Evolutionary conservation across 2,329 filamentous ascomycete species (phyloP).

Genomic region (Harringtonia aguacate): DNA sequence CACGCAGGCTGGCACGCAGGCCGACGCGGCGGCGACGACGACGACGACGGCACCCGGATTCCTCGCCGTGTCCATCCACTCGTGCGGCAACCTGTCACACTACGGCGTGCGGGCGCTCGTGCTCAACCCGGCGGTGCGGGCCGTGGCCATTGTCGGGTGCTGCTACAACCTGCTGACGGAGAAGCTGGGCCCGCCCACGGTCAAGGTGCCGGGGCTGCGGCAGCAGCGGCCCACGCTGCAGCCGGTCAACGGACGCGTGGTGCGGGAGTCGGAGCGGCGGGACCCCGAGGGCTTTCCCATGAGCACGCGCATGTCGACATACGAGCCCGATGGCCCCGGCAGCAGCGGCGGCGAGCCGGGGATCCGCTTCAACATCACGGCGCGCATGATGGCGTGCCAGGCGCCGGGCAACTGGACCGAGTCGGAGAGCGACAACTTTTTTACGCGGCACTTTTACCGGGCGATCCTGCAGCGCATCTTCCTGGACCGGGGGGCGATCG

Average conservation of each 20-base stretch:
- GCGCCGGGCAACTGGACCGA: conserved; percentile 86
- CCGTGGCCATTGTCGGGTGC: conserved; percentile 93
- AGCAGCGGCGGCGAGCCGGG: conserved; percentile 31
- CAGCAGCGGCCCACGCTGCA: conserved; percentile 63
- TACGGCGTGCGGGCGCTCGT: conserved; percentile 81
- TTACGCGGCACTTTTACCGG: conserved; percentile 86
- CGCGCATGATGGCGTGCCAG: conserved; percentile 96
- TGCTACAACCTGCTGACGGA: conserved; percentile 97
- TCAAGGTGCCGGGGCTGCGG: conserved; percentile 63
- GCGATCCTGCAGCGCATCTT: conserved; percentile 88
- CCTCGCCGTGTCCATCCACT: conserved; percentile 92
- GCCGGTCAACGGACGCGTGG: conserved; percentile 56
- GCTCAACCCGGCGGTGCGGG: conserved; percentile 71
- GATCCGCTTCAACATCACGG: conserved; percentile 85
- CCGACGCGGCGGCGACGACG: too few relatives aligned
- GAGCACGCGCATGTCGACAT: conserved; percentile 57
- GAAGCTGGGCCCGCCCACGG: conserved; percentile 73
- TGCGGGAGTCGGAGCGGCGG: conserved; percentile 56
- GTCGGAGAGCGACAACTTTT: conserved; percentile 74
- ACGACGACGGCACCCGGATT: conserved; percentile 33
- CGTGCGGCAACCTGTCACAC: conserved; percentile 94
- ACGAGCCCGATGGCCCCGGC: conserved; percentile 17
- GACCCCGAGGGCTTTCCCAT: conserved; percentile 94
- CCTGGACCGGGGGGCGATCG: conserved; percentile 69
- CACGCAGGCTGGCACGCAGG: too few relatives aligned